Evolutionary conservation across 345 rosid genomes (phyloP).

Genomic region (Diplotaxis tenuifolia): DNA sequence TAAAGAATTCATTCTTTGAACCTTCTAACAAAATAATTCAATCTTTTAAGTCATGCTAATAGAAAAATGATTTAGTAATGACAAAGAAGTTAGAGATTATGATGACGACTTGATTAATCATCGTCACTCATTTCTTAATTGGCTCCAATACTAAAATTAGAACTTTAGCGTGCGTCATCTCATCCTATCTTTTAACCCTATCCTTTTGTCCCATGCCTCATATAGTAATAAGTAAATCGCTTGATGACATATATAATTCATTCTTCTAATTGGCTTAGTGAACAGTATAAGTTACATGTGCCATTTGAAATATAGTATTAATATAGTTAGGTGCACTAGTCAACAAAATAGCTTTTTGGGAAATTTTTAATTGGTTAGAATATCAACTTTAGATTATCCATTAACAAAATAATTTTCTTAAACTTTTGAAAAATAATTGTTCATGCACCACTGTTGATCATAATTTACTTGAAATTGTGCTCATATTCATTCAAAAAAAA

Average conservation of each 20-base stretch:
- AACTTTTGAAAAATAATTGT: neutral
- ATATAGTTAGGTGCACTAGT: neutral
- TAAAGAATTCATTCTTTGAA: neutral
- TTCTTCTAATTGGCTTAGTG: neutral
- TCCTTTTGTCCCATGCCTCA: constrained; percentile 19
- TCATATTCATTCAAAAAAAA: too few relatives aligned
- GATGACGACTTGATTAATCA: constrained; percentile 18
- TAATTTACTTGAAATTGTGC: neutral
- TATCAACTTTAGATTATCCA: neutral
- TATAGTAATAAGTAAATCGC: constrained; percentile 5
- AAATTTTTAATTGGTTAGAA: neutral
- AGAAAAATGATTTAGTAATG: neutral
- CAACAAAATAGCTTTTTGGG: neutral
- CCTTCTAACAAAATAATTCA: neutral
- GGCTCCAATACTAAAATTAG: neutral
- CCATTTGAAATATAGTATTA: neutral
- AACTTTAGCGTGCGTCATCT: constrained; percentile 24
- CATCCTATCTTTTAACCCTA: neutral
- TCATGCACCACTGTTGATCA: neutral
- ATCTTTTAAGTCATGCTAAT: neutral
- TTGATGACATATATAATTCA: neutral
- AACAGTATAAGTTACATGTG: neutral
- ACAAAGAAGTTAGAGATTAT: constrained; percentile 11
- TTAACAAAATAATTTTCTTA: neutral
- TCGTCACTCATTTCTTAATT: constrained; percentile 12